Evolutionary conservation across 768 basidiomycete genomes (phyloP).

Genomic region (Mycena albidolilacea): DNA sequence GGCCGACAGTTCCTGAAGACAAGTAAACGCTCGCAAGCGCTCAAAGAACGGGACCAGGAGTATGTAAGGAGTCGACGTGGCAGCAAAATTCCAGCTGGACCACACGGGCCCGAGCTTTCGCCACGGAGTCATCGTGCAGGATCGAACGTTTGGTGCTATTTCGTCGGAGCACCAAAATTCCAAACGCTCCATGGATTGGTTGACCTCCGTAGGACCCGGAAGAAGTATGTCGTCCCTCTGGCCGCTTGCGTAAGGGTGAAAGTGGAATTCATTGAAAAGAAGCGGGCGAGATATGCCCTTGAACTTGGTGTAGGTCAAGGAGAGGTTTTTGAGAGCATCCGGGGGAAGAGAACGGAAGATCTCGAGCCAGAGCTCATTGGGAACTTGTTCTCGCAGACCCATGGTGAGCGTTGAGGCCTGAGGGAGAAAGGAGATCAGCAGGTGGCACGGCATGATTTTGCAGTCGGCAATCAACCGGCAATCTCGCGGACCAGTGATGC

Average conservation of each 20-base stretch:
- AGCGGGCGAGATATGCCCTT: not conserved
- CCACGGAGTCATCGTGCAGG: too few relatives aligned
- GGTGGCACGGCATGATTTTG: too few relatives aligned
- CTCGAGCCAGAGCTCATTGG: constrained; percentile 27
- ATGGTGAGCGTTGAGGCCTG: too few relatives aligned
- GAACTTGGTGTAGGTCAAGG: not conserved
- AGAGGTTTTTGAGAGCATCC: not conserved
- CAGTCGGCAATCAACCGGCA: too few relatives aligned
- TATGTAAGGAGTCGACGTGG: too few relatives aligned
- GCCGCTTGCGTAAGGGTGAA: constrained; percentile 1
- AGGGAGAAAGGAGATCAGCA: too few relatives aligned
- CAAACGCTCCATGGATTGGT: too few relatives aligned
- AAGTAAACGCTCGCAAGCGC: not conserved
- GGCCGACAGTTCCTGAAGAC: not conserved
- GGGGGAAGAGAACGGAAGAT: not conserved
- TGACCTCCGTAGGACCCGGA: not conserved
- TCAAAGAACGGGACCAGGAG: not conserved
- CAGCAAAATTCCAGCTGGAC: too few relatives aligned
- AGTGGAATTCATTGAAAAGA: constrained; percentile 18
- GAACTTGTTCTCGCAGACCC: not conserved
- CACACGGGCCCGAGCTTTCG: too few relatives aligned
- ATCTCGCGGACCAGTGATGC: too few relatives aligned
- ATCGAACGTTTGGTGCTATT: too few relatives aligned
- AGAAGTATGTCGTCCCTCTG: not conserved
- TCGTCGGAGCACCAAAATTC: too few relatives aligned